A percentile compares a stretch with the other conserved stretches of the same genome.
Conservation (phyloP, 495 filamentous ascomycete genomes). For the Jackrogersella minutella region DNA sequence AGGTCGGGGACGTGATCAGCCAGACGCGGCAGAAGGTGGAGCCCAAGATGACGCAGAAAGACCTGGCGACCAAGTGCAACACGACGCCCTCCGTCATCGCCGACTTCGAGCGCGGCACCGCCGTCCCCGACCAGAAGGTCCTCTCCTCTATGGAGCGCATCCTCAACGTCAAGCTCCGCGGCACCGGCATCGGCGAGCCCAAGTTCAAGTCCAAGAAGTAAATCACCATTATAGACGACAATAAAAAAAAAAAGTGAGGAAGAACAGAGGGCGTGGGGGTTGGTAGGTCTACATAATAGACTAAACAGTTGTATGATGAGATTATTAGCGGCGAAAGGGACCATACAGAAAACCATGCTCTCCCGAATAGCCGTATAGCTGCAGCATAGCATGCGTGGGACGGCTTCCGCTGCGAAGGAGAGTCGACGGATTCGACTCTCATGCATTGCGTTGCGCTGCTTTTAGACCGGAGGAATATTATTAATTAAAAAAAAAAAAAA, state of each 20-base stretch:
- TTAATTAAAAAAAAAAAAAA: too few species aligned
- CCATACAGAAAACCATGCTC: background rate
- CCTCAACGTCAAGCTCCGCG: slow-evolving; percentile 85
- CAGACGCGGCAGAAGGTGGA: slow-evolving; percentile 72
- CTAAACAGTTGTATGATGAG: slow-evolving; percentile 8
- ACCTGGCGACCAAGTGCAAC: slow-evolving; percentile 94
- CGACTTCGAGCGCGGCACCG: slow-evolving; percentile 85
- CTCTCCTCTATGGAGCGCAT: slow-evolving; percentile 81
- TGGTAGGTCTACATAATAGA: background rate
- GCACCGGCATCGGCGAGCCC: slow-evolving; percentile 76
- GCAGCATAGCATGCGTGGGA: slow-evolving; percentile 18
- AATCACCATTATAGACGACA: background rate
- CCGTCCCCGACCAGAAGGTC: slow-evolving; percentile 85
- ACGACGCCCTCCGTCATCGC: slow-evolving; percentile 80
- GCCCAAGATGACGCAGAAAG: slow-evolving; percentile 95
- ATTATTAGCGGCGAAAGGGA: slow-evolving; percentile 14
- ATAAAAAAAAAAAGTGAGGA: too few species aligned
- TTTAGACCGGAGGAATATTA: slow-evolving; percentile 34
- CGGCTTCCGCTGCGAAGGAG: slow-evolving; percentile 15
- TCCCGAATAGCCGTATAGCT: slow-evolving; percentile 15
- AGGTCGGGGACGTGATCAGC: slow-evolving; percentile 84
- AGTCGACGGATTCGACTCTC: slow-evolving; percentile 8
- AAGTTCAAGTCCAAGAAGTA: slow-evolving; percentile 71
- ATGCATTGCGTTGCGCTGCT: slow-evolving; percentile 7
- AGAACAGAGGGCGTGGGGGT: too few species aligned